Base-by-base conservation (phyloP, 345 rosid species). In the Hibiscus syriacus region DNA sequence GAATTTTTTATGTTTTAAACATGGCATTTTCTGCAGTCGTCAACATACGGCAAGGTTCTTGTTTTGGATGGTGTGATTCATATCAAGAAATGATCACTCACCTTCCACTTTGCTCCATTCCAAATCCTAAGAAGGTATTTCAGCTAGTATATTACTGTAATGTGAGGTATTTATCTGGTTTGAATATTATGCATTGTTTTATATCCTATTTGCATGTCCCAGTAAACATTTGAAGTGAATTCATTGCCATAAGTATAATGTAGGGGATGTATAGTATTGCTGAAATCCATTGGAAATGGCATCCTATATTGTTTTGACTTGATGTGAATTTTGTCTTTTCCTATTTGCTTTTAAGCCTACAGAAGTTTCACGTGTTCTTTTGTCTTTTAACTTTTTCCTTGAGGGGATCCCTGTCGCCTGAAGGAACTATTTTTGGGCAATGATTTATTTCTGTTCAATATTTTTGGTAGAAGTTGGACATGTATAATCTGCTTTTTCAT, bases 11-110 rank as follows among this genome's bases (percentile, higher is more conserved):
- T 61, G 22, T n/a, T n/a, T n/a, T 63, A 53, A 17, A 2, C 38
- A n/a, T 3, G 9, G 2, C 27, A 26, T 6, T 8, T 60, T 73
- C 54, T 72, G 66, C 85, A 93, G 98, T 93, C 98, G 25, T 83
- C 97, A 9, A 86, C 98, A 4, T 93, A 93, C 36, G 98, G 98
- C 27, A 93, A 90, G 72, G 97, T 93, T 72, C 84, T 93, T 43
- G 91, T 93, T 72, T 78, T 93, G 87, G 98, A 93, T 68, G 98
- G 98, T 27, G 95, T 90, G 77, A 89, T 93, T 73, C 98, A 6
- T 93, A 93, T 73, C 98, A 93, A 67, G 98, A 93, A 84, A 93
- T 93, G 98, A 93, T 93, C 54, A 82, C 92, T 78, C 98, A 93
- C 70, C 97, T 93, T 72, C 97, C 97, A 0, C 87, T 93, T 43